phyloP scores from a whole-genome alignment of 768 basidiomycete genomes.

The Omphalotus guepiniiformis region DNA sequence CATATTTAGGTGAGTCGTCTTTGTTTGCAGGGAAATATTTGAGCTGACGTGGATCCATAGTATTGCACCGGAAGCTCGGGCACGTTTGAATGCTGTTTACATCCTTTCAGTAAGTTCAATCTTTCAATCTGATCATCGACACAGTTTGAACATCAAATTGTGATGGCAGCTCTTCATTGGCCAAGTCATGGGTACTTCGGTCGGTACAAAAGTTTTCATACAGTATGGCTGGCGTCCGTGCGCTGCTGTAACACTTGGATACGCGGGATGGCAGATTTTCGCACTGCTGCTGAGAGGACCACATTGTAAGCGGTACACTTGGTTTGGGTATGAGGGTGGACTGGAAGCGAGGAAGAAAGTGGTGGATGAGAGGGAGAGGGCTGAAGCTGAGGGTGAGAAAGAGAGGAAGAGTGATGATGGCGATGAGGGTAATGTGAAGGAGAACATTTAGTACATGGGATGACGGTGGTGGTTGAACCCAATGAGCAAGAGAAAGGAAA shows the following conservation, averaged over 20 bases:
- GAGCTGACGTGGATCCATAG: constrained; percentile 25
- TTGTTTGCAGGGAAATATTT: too few species aligned
- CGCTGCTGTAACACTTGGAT: constrained; percentile 39
- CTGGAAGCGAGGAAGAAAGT: constrained; percentile 6
- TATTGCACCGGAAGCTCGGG: constrained; percentile 37
- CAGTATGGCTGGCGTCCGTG: constrained; percentile 47
- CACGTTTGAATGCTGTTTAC: constrained; percentile 69
- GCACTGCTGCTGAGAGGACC: constrained; percentile 48
- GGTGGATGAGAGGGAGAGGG: too few species aligned
- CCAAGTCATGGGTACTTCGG: constrained; percentile 56
- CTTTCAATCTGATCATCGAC: not conserved
- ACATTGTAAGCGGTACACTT: constrained; percentile 28
- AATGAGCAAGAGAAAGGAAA: too few species aligned
- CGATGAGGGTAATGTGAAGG: too few species aligned
- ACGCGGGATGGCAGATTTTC: constrained; percentile 36
- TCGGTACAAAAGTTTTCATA: constrained; percentile 48
- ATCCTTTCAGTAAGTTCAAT: constrained; percentile 47
- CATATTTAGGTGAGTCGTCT: constrained; percentile 20
- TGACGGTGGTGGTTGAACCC: too few species aligned
- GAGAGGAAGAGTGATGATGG: too few species aligned
- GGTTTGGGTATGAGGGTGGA: constrained; percentile 36
- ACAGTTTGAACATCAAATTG: not conserved
- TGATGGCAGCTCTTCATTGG: constrained; percentile 45
- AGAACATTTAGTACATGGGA: too few species aligned
- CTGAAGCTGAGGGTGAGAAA: too few species aligned